Percentiles rank a stretch among this genome's conserved stretches.
phyloP scores from a whole-genome alignment of 345 rosid species.

The Mallotus nudiflorus region DNA sequence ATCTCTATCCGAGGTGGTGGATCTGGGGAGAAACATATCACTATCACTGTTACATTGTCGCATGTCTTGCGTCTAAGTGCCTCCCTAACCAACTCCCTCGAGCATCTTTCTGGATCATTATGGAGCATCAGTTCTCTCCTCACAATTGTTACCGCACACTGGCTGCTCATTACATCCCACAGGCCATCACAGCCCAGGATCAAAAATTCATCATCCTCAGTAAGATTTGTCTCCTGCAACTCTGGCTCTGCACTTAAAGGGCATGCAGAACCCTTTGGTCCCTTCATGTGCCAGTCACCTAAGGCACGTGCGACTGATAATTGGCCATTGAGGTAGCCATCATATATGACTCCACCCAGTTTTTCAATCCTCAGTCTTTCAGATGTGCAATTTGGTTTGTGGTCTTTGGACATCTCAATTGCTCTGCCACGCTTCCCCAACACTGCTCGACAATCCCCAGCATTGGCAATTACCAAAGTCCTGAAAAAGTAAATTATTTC shows the following conservation, averaged over 20 bases:
- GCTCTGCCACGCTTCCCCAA: slow-evolving; percentile 90
- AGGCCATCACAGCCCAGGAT: slow-evolving; percentile 96
- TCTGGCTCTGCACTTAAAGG: slow-evolving; percentile 94
- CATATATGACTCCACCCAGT: slow-evolving; percentile 88
- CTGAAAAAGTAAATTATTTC: slow-evolving; percentile 34
- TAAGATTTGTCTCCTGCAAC: slow-evolving; percentile 60
- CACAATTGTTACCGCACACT: slow-evolving; percentile 78
- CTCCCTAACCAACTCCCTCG: slow-evolving; percentile 85
- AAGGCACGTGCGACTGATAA: slow-evolving; percentile 95
- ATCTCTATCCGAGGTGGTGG: slow-evolving; percentile 87
- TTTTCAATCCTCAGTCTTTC: slow-evolving; percentile 86
- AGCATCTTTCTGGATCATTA: slow-evolving; percentile 94
- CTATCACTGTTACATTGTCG: slow-evolving; percentile 82
- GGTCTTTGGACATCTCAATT: slow-evolving; percentile 88
- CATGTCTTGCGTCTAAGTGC: slow-evolving; percentile 77
- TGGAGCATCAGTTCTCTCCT: slow-evolving; percentile 90
- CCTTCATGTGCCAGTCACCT: slow-evolving; percentile 99
- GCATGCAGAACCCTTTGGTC: slow-evolving; percentile 80
- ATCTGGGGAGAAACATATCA: slow-evolving; percentile 75
- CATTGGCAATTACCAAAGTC: slow-evolving; percentile 80
- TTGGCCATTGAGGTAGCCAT: slow-evolving; percentile 96
- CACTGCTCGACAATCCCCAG: slow-evolving; percentile 98
- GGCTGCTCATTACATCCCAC: slow-evolving; percentile 99
- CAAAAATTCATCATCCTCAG: slow-evolving; percentile 93
- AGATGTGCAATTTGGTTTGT: slow-evolving; percentile 74